These are phyloP conservation scores for Centrapalus pauciflorus DNA, from an alignment of 129 eudicot genomes.

Conservation along the genomic window DNA sequence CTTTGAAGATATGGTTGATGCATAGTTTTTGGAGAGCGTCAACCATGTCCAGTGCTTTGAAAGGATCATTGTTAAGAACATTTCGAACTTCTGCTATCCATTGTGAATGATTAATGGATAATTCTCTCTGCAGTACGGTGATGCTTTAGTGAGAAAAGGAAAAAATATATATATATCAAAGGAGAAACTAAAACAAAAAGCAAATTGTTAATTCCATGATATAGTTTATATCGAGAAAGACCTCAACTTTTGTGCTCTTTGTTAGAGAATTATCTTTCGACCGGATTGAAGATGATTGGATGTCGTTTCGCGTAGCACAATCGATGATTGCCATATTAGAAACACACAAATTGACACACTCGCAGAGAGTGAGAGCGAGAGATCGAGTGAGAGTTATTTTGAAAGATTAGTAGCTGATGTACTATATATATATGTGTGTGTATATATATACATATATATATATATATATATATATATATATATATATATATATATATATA, in stretches of 20 bases:
- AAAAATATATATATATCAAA: background rate
- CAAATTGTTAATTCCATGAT: too few relatives aligned
- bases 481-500: too few relatives aligned
- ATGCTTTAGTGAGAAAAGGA: background rate
- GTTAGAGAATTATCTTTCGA: background rate
- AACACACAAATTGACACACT: too few relatives aligned
- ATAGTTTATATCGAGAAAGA: background rate
- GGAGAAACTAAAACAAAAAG: background rate
- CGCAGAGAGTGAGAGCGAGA: background rate
- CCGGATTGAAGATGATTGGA: background rate
- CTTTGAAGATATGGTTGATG: constrained; percentile 31
- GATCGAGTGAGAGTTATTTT: background rate
- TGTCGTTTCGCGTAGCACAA: background rate
- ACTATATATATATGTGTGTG: background rate
- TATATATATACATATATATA: background rate
- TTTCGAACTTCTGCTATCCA: constrained; percentile 12
- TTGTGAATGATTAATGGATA: background rate
- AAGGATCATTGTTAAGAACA: constrained; percentile 8
- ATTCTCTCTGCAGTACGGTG: constrained; percentile 14
- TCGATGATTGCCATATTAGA: background rate
- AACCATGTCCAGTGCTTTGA: constrained; percentile 17
- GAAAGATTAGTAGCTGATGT: background rate
- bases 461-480: too few relatives aligned
- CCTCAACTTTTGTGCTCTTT: background rate
- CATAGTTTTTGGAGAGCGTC: constrained; percentile 47